Evolutionary conservation across 805 yeast species (phyloP).

Genomic region (Metschnikowia cubensis): DNA sequence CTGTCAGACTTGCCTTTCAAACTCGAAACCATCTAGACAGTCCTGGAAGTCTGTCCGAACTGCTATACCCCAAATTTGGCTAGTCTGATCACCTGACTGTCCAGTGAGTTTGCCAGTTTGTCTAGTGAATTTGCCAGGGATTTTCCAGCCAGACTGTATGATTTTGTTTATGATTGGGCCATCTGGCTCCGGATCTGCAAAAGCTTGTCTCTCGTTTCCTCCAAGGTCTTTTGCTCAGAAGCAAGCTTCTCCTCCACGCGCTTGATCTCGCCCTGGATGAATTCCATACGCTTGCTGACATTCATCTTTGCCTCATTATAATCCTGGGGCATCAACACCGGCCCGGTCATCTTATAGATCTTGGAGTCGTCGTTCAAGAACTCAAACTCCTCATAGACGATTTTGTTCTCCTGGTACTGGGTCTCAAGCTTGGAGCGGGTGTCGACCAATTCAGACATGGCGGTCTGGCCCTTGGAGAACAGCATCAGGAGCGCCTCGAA

Average conservation of each 20-base stretch:
- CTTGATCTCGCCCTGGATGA: constrained; percentile 70
- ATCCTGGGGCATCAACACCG: constrained; percentile 88
- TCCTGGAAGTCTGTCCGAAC: too few species aligned
- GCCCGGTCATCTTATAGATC: constrained; percentile 87
- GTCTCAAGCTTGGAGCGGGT: constrained; percentile 88
- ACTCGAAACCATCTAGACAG: too few species aligned
- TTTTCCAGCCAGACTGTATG: too few species aligned
- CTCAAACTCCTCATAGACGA: constrained; percentile 79
- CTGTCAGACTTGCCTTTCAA: too few species aligned
- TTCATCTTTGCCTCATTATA: constrained; percentile 74
- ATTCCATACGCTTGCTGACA: constrained; percentile 86
- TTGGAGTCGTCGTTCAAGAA: constrained; percentile 62
- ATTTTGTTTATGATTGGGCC: constrained; percentile 2
- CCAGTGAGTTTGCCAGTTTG: background rate
- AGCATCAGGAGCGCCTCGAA: constrained; percentile 44
- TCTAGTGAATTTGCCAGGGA: too few species aligned
- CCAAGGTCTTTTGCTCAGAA: constrained; percentile 45
- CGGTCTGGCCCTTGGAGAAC: constrained; percentile 44
- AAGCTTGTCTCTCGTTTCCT: constrained; percentile 53
- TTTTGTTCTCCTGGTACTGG: constrained; percentile 88
- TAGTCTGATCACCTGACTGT: too few species aligned
- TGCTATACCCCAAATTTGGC: too few species aligned
- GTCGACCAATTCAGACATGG: constrained; percentile 51
- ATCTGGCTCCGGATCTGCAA: constrained; percentile 42
- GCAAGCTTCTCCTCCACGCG: constrained; percentile 69